Base-by-base conservation (phyloP, 2,329 filamentous ascomycete genomes). In the Aspergillus japonicus region DNA sequence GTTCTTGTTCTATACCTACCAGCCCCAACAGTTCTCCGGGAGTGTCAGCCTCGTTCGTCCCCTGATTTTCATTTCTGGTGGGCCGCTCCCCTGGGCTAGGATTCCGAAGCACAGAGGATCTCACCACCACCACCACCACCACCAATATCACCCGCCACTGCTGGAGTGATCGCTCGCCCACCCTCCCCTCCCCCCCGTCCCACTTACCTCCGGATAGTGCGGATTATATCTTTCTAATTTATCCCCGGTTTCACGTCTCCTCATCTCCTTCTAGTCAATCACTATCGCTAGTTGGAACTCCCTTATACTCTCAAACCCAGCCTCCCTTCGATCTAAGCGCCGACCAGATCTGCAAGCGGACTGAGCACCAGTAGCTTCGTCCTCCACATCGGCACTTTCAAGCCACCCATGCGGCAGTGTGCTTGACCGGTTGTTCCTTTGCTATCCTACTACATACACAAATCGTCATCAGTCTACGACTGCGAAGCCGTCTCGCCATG, bases 401-500 rank as follows among this genome's bases (percentile, higher is more conserved):
- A 44, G 23, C 47, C 19, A 56, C 57, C 48, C 55, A 64, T 63
- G 63, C 52, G 35, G 48, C 23, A 31, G 33, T 50, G 49, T 47
- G 51, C 50, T 35, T 48, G 33, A 33, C 47, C 54, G 42, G 19
- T 52, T 29, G 56, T 56, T 54, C 54, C 47, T 23, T 4, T 54
- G 49, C 31, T 47, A 33, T 44, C 60, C 52, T 58, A 35, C 33
- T 12, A 16, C 47, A 49, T 23, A 35, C 54, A 44, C 49, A 50
- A 31, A 50, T 23, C 50, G 35, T 59, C 42, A 50, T 50, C 51
- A 54, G 39, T 62, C 59, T 42, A 47, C 58, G 6, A 44, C 39
- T 44, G 39, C 39, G 16, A n/a, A 12, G 16, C 39, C 39, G 6
- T 55, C 47, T 50, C 11, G 51, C 55, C 55, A 76, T 77, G 74